phyloP scores from a whole-genome alignment of 1,284 basidiomycete genomes.

The Malassezia globosa region DNA sequence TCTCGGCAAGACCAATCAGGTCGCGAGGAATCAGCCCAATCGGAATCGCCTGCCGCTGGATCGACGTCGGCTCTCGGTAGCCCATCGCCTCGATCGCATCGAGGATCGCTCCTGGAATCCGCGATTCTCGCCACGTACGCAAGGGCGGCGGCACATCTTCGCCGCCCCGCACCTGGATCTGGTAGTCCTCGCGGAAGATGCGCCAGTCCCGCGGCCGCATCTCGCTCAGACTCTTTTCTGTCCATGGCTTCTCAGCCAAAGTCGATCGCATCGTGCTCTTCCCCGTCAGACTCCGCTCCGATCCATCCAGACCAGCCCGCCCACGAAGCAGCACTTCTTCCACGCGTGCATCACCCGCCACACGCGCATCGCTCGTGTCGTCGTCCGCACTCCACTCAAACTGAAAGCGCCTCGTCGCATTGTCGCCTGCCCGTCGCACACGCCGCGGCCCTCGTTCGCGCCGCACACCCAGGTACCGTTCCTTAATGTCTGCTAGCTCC shows the following conservation, averaged over 20 bases:
- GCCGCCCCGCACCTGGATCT: slow-evolving; percentile 71
- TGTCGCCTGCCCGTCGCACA: slow-evolving; percentile 65
- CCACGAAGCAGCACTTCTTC: slow-evolving; percentile 9
- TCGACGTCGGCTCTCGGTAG: slow-evolving; percentile 90
- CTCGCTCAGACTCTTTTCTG: slow-evolving; percentile 78
- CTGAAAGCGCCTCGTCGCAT: slow-evolving; percentile 65
- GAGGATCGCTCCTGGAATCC: slow-evolving; percentile 66
- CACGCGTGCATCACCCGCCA: slow-evolving; percentile 20
- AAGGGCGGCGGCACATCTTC: slow-evolving; percentile 85
- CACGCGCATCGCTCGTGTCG: slow-evolving; percentile 30
- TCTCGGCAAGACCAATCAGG: slow-evolving; percentile 95
- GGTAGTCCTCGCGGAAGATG: slow-evolving; percentile 97
- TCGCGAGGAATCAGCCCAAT: slow-evolving; percentile 92
- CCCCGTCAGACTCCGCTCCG: slow-evolving; percentile 16
- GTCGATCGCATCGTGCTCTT: slow-evolving; percentile 54
- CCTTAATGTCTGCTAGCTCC: slow-evolving; percentile 17
- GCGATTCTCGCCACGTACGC: slow-evolving; percentile 79
- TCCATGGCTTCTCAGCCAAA: slow-evolving; percentile 80
- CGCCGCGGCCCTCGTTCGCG: slow-evolving; percentile 65
- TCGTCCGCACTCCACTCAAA: slow-evolving; percentile 71
- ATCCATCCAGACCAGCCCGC: slow-evolving; percentile 23
- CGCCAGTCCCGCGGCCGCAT: slow-evolving; percentile 99
- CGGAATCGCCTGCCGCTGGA: slow-evolving; percentile 94
- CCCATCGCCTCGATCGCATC: slow-evolving; percentile 79
- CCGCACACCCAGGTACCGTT: slow-evolving; percentile 33